Base-by-base conservation (phyloP, 768 basidiomycete species). In the Cyclocybe aegerita region DNA sequence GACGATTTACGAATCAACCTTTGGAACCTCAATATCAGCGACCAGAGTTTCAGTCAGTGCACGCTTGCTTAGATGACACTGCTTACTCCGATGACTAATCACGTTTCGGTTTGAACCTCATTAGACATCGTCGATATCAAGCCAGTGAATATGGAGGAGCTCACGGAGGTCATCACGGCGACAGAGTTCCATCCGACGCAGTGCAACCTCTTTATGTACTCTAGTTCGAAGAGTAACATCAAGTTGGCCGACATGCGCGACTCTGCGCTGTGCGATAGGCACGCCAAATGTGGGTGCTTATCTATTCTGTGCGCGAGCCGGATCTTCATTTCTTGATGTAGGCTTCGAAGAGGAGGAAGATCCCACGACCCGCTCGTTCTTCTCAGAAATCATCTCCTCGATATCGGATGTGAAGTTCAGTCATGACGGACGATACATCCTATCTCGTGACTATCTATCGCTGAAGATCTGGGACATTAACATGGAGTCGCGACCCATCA, bases 351-450 rank as follows among this genome's bases (percentile, higher is more conserved):
- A 99, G 68, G 96, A 98, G 62, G 97, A 99, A 68, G 97, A 99
- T 65, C 96, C 95, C 39, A 83, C 92, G 48, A 90, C 92, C 56
- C 90, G 97, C 55, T 98, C 97, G 10, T 99, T 99, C 81, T 99
- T 99, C 72, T 97, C 94, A 1, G 97, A 99, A 73, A 99, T 98
- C 63, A 98, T 99, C 54, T 98, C 97, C 1, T 98, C 96, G 32
- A 98, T 99, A 64, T 98, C 96, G 42, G 97, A 99, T 70, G 96
- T 99, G 70, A 97, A 98, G 71, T 99, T 99, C 77, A 97, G 94
- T 58, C 88, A 87, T 49, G 97, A 98, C 64, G 97, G 97, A 4
- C 86, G 94, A 54, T 97, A 96, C 73, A 97, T 98, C 64, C 80
- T 99, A 39, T 90, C 94, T 48, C 85, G 97, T 54, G 97, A 99